These are phyloP conservation scores for Fusarium humuli DNA, from an alignment of 2,329 filamentous ascomycete genomes.

Conservation along the genomic window DNA sequence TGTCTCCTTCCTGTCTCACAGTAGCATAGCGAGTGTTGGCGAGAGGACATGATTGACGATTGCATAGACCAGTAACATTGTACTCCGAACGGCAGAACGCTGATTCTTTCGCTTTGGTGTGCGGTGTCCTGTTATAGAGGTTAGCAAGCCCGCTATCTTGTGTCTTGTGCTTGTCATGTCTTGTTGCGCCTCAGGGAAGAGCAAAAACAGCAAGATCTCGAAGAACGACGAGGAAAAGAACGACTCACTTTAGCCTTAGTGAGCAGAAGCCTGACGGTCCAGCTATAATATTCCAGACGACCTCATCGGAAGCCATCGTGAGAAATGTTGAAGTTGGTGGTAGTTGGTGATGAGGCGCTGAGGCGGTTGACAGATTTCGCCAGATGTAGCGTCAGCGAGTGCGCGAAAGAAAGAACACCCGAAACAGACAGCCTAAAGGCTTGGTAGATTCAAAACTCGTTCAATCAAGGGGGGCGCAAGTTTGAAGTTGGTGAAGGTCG, in stretches of 20 bases:
- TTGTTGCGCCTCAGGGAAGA: background rate
- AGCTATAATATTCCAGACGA: conserved; percentile 91
- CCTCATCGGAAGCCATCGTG: conserved; percentile 89
- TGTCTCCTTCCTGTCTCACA: conserved; percentile 84
- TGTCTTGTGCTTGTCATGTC: background rate
- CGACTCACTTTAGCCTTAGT: conserved; percentile 67
- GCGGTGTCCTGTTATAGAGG: conserved; percentile 64
- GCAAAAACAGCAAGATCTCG: background rate
- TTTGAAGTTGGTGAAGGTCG: background rate
- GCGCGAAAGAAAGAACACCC: background rate
- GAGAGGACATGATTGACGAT: conserved; percentile 88
- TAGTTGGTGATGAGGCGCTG: background rate
- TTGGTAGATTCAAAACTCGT: background rate
- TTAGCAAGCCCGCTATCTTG: conserved; percentile 43
- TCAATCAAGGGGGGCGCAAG: background rate
- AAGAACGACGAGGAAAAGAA: background rate
- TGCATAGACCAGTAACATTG: conserved; percentile 86
- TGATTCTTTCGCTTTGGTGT: background rate
- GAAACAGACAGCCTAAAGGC: background rate
- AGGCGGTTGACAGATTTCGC: background rate
- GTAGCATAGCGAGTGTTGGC: conserved; percentile 95
- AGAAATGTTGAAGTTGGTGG: background rate
- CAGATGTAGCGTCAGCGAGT: background rate
- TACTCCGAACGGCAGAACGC: conserved; percentile 93
- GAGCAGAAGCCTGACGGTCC: conserved; percentile 69